Percentiles rank a stretch among this genome's conserved stretches.
phyloP scores from a whole-genome alignment of 1,284 basidiomycete genomes.

The Filobasidium uniguttulatum region DNA sequence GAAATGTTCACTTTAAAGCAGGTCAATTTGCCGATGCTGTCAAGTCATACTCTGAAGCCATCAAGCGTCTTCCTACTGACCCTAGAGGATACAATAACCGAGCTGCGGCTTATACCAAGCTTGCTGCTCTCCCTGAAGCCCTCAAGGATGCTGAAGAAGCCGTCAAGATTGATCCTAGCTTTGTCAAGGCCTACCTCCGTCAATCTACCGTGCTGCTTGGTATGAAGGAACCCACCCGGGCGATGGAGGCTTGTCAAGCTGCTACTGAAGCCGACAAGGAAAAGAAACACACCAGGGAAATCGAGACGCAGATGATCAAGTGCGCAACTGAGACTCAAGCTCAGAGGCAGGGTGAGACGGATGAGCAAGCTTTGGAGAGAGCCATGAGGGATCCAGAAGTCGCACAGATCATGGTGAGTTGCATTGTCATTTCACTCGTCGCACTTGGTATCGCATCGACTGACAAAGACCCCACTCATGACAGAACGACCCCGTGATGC shows the following conservation, averaged over 20 bases:
- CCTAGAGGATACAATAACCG: conserved; percentile 93
- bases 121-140: conserved; percentile 84
- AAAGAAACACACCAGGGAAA: conserved; percentile 65
- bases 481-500: conserved; percentile 48
- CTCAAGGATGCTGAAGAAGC: conserved; percentile 91
- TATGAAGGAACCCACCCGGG: conserved; percentile 87
- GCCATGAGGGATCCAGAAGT: conserved; percentile 98
- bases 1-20: conserved; percentile 80
- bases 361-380: conserved; percentile 81
- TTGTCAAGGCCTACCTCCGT: conserved; percentile 92
- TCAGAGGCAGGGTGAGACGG: conserved; percentile 73
- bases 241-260: conserved; percentile 62
- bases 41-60: conserved; percentile 84
- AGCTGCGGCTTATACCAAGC: conserved; percentile 90
- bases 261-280: conserved; percentile 59
- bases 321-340: conserved; percentile 64
- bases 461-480: background rate
- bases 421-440: background rate
- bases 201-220: conserved; percentile 73
- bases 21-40: conserved; percentile 88
- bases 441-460: background rate
- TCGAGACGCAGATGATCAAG: conserved; percentile 63
- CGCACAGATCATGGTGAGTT: conserved; percentile 50
- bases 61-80: conserved; percentile 86
- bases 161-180: conserved; percentile 77